Base-by-base conservation (phyloP, 169 alveolate species). In the Theileria sp. region DNA sequence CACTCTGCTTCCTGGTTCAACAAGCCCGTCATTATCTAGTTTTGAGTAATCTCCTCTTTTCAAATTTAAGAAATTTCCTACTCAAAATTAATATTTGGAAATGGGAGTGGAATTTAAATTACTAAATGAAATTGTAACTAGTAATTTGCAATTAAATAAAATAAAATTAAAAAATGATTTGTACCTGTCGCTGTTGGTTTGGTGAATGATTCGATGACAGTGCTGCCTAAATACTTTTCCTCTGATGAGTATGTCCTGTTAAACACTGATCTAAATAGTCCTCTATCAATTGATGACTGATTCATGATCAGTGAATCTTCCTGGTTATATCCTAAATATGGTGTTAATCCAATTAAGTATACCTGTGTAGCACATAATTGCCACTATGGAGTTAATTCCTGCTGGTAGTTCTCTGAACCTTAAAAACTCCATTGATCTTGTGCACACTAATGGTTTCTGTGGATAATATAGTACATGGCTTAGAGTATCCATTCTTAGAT, bases 401-500 rank as follows among this genome's bases (percentile, higher is more conserved):
- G 99, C 99, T 3, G 99, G 99, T 23, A 98, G 95, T 81, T 98
- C 99, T 74, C 99, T 93, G 86, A 98, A 98, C 64, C 98, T 95
- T 79, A 98, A 92, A 78, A 96, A 98, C 86, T 98, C 99, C 98
- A 97, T 96, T 36, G 99, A 97, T 56, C 98, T 93, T 0, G 99
- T 98, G 62, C 98, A 96, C 19, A 97, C 99, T 44, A 98, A 88
- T 44, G 99, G 99, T 82, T 97, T 98, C 92, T 98, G 96, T 5
- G 99, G 99, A 88, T 98, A 98, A 92, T 95, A 98, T 58, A 98
- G 92, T 61, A 97, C 94, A 90, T 97, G 99, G 69, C 99, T 97
- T 58, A 97, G 92, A 61, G 99, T 97, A 92, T 98, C 99, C 96
- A 98, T 93, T 56, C 99, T 94, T 34, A 97, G 94, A 86, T 97